Base-by-base conservation (phyloP, 2,329 filamentous ascomycete species). In the Torrubiellomyces zombiae region DNA sequence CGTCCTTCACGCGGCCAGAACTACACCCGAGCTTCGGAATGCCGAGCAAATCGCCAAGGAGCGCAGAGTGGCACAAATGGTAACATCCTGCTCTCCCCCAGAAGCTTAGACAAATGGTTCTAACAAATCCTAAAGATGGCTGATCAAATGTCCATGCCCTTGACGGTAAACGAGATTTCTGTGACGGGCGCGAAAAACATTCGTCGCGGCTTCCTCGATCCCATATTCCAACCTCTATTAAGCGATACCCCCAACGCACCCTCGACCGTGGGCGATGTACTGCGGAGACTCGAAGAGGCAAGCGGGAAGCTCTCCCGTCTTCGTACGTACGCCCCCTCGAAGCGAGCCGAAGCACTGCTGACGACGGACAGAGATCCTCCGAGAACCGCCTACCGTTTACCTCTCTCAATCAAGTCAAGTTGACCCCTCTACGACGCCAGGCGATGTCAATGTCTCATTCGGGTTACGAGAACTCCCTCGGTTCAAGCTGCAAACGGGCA, bases 401-500 rank as follows among this genome's bases (percentile, higher is more conserved):
- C 63, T 95, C 33, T 81, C 86, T 44, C 72, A 75, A 25, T 73
- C 82, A 8, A 64, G 72, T 31, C 65, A 68, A 23, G 66, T 71
- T 21, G 69, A 80, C 32, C 63, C 78, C 1, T 68, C 72, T 6
- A 69, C 74, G 7, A 72, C 72, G 2, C 70, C 75, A 3, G 82
- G 73, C 28, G 82, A 92, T 45, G 51, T 94, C 27, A 81, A 92
- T 44, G 49, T 95, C 37, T 77, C 86, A 36, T 67, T 94, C 26
- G 78, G 75, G 40, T 64, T 94, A 28, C 71, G 70, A 26, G 86
- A 98, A 52, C 74, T 80, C 36, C 76, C 80, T 16, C 74, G 78
- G 19, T 70, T 95, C 43, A 72, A 83, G 30, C 67, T 95, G 42
- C 92, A 92, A 57, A 93, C 85, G 0, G 89, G 89, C 31, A 95